phyloP scores from a whole-genome alignment of 148 eudicot genomes.

The Fagopyrum esculentum region DNA sequence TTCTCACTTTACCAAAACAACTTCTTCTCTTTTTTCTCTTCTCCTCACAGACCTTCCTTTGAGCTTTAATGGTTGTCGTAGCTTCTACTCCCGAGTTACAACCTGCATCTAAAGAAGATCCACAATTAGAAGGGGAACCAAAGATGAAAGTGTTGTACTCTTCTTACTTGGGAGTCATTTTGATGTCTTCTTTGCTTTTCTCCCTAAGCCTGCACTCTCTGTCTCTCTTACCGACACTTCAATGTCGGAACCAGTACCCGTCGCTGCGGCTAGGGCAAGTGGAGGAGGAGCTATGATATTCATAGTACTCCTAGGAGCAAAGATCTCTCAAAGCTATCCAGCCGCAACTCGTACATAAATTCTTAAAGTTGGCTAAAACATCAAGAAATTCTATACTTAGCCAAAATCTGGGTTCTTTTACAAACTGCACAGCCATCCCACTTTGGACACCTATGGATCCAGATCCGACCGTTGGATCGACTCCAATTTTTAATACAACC shows the following conservation, averaged over 20 bases:
- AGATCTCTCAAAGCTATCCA: no score
- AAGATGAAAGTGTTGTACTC: constrained; percentile 18
- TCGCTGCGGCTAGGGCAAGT: constrained; percentile 34
- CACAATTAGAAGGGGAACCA: background rate
- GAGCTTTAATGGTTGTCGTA: background rate
- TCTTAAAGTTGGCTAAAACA: no score
- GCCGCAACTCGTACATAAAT: no score
- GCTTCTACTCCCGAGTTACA: background rate
- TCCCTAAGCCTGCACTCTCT: constrained; percentile 26
- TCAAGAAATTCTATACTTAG: no score
- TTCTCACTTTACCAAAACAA: background rate
- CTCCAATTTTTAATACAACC: no score
- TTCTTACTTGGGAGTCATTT: constrained; percentile 70
- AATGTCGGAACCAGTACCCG: constrained; percentile 42
- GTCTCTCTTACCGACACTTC: constrained; percentile 38
- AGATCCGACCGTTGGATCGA: no score
- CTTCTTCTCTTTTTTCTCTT: background rate
- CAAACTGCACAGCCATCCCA: no score
- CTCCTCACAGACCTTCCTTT: background rate
- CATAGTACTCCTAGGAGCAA: no score
- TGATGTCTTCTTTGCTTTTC: constrained; percentile 35
- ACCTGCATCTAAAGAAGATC: background rate
- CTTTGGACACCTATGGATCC: no score
- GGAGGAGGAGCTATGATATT: constrained; percentile 43
- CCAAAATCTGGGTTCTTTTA: no score